These are phyloP conservation scores for Cladosporium sp. DNA, from an alignment of 2,329 filamentous ascomycete species.

Conservation along the genomic window DNA sequence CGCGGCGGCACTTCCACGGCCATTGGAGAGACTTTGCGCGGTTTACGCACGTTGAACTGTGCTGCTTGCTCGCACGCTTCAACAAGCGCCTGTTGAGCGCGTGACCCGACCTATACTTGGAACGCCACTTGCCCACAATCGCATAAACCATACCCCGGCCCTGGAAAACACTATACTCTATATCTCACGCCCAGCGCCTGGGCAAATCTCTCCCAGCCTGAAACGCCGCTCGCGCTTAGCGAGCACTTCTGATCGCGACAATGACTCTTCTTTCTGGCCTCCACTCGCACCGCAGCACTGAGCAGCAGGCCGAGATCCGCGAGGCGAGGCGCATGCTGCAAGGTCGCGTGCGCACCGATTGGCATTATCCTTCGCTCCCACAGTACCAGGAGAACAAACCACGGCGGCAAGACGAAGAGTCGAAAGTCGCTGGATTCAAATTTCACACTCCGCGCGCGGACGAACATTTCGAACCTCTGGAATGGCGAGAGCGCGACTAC, in stretches of 20 bases:
- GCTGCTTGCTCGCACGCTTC: background rate
- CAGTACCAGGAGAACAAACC: slow-evolving; percentile 26
- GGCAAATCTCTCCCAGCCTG: background rate
- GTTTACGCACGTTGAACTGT: background rate
- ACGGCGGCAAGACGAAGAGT: slow-evolving; percentile 13
- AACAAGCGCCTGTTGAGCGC: slow-evolving; percentile 5
- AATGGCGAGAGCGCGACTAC: slow-evolving; percentile 50
- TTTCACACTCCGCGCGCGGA: slow-evolving; percentile 27
- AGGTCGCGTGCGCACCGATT: slow-evolving; percentile 48
- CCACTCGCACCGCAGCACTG: slow-evolving; percentile 29
- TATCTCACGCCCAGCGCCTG: background rate
- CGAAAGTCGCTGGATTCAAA: slow-evolving; percentile 35
- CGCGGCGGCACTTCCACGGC: slow-evolving; percentile 1
- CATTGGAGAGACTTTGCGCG: slow-evolving; percentile 15
- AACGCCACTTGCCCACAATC: slow-evolving; percentile 7
- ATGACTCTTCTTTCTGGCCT: slow-evolving; percentile 37
- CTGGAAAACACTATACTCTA: background rate
- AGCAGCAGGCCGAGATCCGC: slow-evolving; percentile 43
- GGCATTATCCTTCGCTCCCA: slow-evolving; percentile 45
- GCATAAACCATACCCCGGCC: background rate
- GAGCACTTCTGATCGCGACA: slow-evolving; percentile 7
- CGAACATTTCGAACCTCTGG: slow-evolving; percentile 35
- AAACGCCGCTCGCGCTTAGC: slow-evolving; percentile 14
- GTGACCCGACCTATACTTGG: slow-evolving; percentile 12
- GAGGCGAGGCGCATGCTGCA: slow-evolving; percentile 46